Percentiles rank a stretch among this genome's conserved stretches.
phyloP scores from a whole-genome alignment of 2,329 filamentous ascomycete genomes.

The Apiospora marii region DNA sequence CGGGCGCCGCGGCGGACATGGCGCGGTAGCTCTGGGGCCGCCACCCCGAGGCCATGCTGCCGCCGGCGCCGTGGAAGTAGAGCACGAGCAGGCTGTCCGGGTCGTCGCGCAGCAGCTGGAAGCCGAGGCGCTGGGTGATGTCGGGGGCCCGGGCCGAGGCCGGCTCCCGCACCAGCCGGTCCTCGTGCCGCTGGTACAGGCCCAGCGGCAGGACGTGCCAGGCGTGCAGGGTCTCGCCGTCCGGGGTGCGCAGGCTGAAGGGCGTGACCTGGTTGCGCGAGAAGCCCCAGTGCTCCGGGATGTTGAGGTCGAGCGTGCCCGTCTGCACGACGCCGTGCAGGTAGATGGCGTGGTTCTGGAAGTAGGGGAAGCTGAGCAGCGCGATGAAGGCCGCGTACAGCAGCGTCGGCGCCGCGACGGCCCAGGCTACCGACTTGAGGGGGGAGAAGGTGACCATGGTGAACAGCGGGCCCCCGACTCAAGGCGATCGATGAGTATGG shows the following conservation, averaged over 20 bases:
- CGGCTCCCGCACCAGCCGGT: slow-evolving; percentile 50
- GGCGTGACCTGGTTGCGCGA: slow-evolving; percentile 77
- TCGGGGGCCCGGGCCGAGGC: slow-evolving; percentile 42
- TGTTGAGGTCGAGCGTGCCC: slow-evolving; percentile 67
- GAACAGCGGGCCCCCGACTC: no score
- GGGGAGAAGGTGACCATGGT: neutral
- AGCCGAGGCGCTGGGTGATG: slow-evolving; percentile 46
- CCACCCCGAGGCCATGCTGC: slow-evolving; percentile 63
- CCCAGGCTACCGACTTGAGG: slow-evolving; percentile 16
- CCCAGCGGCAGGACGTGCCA: slow-evolving; percentile 78
- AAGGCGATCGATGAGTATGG: neutral
- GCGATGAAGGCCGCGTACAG: slow-evolving; percentile 32
- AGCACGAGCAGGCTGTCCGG: slow-evolving; percentile 53
- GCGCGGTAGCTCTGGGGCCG: slow-evolving; percentile 64
- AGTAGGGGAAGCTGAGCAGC: slow-evolving; percentile 44
- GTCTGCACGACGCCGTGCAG: slow-evolving; percentile 61
- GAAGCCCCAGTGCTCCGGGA: slow-evolving; percentile 76
- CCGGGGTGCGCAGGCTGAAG: slow-evolving; percentile 70
- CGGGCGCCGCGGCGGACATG: slow-evolving; percentile 56
- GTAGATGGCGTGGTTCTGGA: slow-evolving; percentile 66
- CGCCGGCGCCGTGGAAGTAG: slow-evolving; percentile 63
- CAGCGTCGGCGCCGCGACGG: slow-evolving; percentile 27
- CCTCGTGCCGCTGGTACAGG: slow-evolving; percentile 68
- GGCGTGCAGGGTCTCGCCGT: slow-evolving; percentile 72
- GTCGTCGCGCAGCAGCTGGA: slow-evolving; percentile 54